Evolutionary conservation across 1,284 basidiomycete species (phyloP), one percentile per base, ranked within the genome.

Genomic region (Malassezia vespertilionis): DNA sequence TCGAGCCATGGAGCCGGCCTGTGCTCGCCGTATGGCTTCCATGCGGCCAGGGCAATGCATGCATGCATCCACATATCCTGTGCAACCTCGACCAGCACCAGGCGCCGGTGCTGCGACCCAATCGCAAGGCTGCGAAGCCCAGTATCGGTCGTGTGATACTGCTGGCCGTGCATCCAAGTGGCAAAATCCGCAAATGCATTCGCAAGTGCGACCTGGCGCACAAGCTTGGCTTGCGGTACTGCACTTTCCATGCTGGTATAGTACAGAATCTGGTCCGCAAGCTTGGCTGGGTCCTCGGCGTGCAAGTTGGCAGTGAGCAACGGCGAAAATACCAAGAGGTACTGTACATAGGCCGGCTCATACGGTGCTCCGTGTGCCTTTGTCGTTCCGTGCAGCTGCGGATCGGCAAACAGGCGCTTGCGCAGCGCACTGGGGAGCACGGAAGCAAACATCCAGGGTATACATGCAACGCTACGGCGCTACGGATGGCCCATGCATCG

Each of bases 171-270:
- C 40, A 38, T 15, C 4, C 31, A 40, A 14, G 46, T 26, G 5
- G 36, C 33, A 36, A 51, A 51, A n/a, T 44, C 48, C 15, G 41
- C 37, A 4, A 51, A 31, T 2, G 48, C 48, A 45, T 41, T 51
- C 3, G 48, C 48, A 2, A 51, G 38, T 2, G 48, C 42, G 3
- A 45, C 35, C 26, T 45, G 42, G 14, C 42, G 48, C 26, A 40
- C 36, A 32, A 39, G 44, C 31, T 44, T 31, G 18, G 26, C 44
- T 12, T 51, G 36, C 18, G 48, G 32, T 11, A 51, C 48, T 23
- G 48, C 37, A 17, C 24, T 34, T 27, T 44, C 43, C 11, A 27
- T 39, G 23, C 36, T 34, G 9, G 48, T 51, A 31, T 40, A 51
- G 14, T 23, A 34, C 3, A 51, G 33, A n/a, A 44, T 14, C 21